These are phyloP conservation scores for Epichloe gansuensis DNA, from an alignment of 2,329 filamentous ascomycete species.

Conservation along the genomic window DNA sequence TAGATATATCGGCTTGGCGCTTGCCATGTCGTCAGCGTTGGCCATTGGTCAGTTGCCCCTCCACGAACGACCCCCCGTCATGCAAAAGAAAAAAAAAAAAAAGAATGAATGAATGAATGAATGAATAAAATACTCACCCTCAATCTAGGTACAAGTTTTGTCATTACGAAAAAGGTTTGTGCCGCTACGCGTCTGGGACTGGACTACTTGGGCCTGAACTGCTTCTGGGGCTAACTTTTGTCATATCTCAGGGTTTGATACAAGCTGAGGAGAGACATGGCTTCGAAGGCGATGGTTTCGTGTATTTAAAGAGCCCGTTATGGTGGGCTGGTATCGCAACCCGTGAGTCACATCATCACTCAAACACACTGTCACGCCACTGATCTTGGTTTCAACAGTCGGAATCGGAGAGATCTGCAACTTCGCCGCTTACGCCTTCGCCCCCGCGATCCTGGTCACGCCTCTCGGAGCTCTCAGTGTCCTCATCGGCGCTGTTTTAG, in stretches of 20 bases:
- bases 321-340: slow-evolving; percentile 96
- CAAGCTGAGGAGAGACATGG: slow-evolving; percentile 85
- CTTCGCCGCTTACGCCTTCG: slow-evolving; percentile 96
- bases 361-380: neutral
- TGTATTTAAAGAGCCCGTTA: slow-evolving; percentile 84
- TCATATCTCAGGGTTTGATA: slow-evolving; percentile 57
- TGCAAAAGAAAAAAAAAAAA: slow-evolving; percentile 4
- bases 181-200: neutral
- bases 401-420: slow-evolving; percentile 89
- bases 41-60: slow-evolving; percentile 51
- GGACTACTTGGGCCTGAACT: too few relatives aligned
- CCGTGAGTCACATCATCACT: slow-evolving; percentile 39
- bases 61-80: neutral
- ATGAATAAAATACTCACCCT: slow-evolving; percentile 7
- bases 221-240: too few relatives aligned
- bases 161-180: slow-evolving; percentile 91
- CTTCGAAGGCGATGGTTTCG: slow-evolving; percentile 91
- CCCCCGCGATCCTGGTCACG: slow-evolving; percentile 95
- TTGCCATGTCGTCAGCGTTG: slow-evolving; percentile 63
- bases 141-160: slow-evolving; percentile 73
- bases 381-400: slow-evolving; percentile 40
- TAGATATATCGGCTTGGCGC: slow-evolving; percentile 64
- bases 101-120: neutral
- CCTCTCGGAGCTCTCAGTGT: slow-evolving; percentile 89
- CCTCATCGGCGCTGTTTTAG: slow-evolving; percentile 84